phyloP scores from a whole-genome alignment of 306 rosid species.

The Purshia tridentata region DNA sequence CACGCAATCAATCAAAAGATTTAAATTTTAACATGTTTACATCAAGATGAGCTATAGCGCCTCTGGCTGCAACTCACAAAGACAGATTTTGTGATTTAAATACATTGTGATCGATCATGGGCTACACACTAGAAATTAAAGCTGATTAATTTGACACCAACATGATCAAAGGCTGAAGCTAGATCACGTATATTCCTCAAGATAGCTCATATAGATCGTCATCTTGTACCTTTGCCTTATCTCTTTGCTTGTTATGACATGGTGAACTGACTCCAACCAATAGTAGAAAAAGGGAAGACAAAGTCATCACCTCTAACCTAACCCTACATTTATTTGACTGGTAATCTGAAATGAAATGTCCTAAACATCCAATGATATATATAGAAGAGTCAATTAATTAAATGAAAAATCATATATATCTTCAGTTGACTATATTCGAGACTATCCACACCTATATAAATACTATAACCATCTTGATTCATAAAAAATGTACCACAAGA shows the following conservation, averaged over 20 bases:
- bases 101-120: not conserved
- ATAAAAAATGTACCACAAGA: not conserved
- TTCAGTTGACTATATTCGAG: no score
- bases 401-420: no score
- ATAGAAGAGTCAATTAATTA: no score
- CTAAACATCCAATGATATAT: not conserved
- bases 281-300: not conserved
- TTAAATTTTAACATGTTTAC: not conserved
- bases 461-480: not conserved
- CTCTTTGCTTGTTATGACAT: constrained; percentile 16
- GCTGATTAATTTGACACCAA: not conserved
- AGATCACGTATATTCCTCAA: not conserved
- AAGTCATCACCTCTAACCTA: not conserved
- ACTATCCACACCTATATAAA: no score
- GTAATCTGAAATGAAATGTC: not conserved
- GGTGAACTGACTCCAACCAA: constrained; percentile 17
- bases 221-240: not conserved
- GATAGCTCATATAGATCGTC: not conserved
- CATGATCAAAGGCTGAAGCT: constrained; percentile 1
- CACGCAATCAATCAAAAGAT: not conserved
- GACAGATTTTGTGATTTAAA: not conserved
- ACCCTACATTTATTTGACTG: not conserved
- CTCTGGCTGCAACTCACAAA: not conserved
- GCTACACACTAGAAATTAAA: not conserved
- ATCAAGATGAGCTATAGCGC: not conserved